Percentiles rank a stretch among this genome's conserved stretches.
phyloP scores from a whole-genome alignment of 1,284 basidiomycete species.

The Rhodofomes roseus region DNA sequence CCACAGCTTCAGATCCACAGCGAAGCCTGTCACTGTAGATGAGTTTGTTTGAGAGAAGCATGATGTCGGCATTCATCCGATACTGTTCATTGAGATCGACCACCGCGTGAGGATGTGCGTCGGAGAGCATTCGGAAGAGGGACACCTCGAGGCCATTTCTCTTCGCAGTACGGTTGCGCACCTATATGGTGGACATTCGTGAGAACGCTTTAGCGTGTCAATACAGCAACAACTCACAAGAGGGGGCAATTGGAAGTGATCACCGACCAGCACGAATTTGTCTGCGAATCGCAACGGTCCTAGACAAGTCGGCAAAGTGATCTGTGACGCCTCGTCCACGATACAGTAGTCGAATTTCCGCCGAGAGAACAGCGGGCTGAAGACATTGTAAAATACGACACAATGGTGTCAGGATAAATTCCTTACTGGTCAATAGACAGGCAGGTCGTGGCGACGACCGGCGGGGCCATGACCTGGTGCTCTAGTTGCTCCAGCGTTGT shows the following conservation, averaged over 20 bases:
- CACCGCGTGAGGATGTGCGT: conserved; percentile 82
- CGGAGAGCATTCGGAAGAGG: conserved; percentile 85
- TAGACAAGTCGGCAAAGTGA: conserved; percentile 92
- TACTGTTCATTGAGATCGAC: conserved; percentile 87
- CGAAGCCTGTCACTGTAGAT: conserved; percentile 80
- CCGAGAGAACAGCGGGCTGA: conserved; percentile 79
- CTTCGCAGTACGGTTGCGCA: conserved; percentile 77
- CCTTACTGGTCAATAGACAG: conserved; percentile 90
- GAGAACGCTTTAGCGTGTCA: no score
- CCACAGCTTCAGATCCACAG: conserved; percentile 76
- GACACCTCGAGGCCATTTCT: conserved; percentile 87
- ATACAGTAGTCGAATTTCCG: conserved; percentile 96
- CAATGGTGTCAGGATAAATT: neutral
- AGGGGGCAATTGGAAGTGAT: conserved; percentile 95
- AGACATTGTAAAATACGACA: neutral
- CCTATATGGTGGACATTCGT: conserved; percentile 40
- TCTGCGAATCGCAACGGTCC: conserved; percentile 90
- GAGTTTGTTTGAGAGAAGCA: conserved; percentile 87
- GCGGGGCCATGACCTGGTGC: conserved; percentile 76
- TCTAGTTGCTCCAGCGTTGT: conserved; percentile 77
- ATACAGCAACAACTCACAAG: no score
- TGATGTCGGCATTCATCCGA: conserved; percentile 96
- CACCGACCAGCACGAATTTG: conserved; percentile 92
- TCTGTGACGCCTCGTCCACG: conserved; percentile 97
- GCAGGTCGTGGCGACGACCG: conserved; percentile 95